These are phyloP conservation scores for Monoraphidium neglectum DNA, from an alignment of 139 green algal genomes.

Conservation along the genomic window DNA sequence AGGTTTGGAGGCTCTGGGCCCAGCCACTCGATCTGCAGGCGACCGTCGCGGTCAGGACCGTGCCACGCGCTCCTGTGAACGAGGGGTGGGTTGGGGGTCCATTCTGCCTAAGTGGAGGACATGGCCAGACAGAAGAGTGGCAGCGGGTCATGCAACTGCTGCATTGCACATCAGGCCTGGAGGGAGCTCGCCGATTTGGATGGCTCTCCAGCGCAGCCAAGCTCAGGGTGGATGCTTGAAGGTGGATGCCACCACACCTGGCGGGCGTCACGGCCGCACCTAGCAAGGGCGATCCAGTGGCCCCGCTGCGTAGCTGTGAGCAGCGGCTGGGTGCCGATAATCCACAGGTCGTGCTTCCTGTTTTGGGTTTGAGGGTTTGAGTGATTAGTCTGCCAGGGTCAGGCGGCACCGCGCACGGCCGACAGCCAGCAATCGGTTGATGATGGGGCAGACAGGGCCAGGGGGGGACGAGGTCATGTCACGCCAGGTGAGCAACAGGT, in stretches of 20 bases:
- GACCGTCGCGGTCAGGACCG: slow-evolving; percentile 80
- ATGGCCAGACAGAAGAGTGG: neutral
- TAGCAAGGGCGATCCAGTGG: neutral
- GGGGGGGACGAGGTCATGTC: no score
- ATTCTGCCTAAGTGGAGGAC: no score
- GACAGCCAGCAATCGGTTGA: no score
- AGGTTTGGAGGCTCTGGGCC: slow-evolving; percentile 5
- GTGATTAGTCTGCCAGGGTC: no score
- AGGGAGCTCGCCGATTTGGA: neutral
- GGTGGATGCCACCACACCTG: neutral
- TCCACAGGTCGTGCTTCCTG: slow-evolving; percentile 72
- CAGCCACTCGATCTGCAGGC: slow-evolving; percentile 74
- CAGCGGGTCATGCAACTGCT: neutral
- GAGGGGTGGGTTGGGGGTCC: slow-evolving; percentile 42
- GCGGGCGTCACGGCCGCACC: neutral
- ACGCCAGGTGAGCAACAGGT: no score
- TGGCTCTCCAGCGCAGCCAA: neutral
- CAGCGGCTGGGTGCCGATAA: slow-evolving; percentile 55
- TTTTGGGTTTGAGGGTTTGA: no score
- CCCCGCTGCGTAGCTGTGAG: slow-evolving; percentile 24
- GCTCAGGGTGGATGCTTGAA: neutral
- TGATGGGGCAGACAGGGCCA: no score
- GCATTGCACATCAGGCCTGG: no score
- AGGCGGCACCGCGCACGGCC: no score
- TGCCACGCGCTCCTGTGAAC: slow-evolving; percentile 62